Conservation (phyloP, 305 asterid genomes). For the Fraxinus angustifolia region DNA sequence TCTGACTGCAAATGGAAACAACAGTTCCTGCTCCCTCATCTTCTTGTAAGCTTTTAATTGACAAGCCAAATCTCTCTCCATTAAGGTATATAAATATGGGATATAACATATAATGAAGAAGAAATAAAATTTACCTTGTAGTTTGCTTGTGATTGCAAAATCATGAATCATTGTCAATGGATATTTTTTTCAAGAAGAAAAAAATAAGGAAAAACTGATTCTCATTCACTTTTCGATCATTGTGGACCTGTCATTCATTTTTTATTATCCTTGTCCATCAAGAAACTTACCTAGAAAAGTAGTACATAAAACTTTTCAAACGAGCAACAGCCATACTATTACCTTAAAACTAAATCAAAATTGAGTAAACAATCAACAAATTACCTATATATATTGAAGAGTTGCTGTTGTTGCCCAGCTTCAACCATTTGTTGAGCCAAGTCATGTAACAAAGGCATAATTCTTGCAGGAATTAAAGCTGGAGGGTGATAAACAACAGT, state of each 20-base stretch:
- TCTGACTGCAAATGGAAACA: background rate
- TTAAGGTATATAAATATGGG: background rate
- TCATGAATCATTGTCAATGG: background rate
- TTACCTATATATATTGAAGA: conserved; percentile 65
- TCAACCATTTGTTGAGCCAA: conserved; percentile 67
- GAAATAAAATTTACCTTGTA: background rate
- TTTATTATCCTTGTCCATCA: background rate
- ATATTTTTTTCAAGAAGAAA: background rate
- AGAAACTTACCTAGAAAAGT: conserved; percentile 4
- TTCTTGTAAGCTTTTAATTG: background rate
- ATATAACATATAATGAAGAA: background rate
- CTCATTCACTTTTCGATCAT: background rate
- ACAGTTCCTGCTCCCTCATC: background rate
- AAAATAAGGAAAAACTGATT: background rate
- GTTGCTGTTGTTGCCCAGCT: conserved; percentile 75
- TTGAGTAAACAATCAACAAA: background rate
- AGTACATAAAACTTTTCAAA: background rate
- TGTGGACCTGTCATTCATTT: background rate
- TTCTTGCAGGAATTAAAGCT: conserved; percentile 65
- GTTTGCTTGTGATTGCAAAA: background rate
- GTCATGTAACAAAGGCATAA: conserved; percentile 68
- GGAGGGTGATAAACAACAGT: conserved; percentile 65
- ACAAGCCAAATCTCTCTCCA: conserved; percentile 1
- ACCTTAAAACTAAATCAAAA: conserved; percentile 7
- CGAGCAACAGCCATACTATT: background rate